Evolutionary conservation across 148 eudicot species (phyloP).

Genomic region (Diospyros kaki): DNA sequence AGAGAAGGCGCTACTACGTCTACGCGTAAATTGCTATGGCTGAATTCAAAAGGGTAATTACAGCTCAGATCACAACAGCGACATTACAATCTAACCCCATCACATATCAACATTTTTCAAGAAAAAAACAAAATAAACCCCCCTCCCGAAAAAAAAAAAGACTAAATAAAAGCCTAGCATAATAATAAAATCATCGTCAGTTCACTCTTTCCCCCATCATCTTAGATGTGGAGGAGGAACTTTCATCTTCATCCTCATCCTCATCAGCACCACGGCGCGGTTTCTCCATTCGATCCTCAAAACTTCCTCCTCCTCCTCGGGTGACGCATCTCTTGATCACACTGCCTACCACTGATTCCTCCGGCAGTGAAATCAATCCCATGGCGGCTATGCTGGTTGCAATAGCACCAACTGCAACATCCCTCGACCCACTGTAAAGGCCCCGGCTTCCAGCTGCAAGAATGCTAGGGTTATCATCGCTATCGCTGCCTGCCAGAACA

Average conservation of each 20-base stretch:
- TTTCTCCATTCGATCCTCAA: constrained; percentile 29
- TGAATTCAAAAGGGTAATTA: not conserved
- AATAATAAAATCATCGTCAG: constrained; percentile 1
- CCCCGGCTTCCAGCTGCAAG: constrained; percentile 66
- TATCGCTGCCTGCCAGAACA: constrained; percentile 26
- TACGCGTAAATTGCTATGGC: not conserved
- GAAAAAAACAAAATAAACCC: not conserved
- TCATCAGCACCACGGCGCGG: constrained; percentile 10
- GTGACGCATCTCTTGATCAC: constrained; percentile 5
- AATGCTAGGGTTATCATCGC: constrained; percentile 36
- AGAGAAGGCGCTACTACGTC: too few relatives aligned
- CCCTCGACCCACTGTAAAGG: constrained; percentile 57
- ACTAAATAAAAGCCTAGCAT: not conserved
- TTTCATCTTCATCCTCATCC: not conserved
- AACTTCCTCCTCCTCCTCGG: constrained; percentile 10
- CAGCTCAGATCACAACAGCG: constrained; percentile 2
- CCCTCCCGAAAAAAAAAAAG: not conserved
- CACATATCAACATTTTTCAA: constrained; percentile 10
- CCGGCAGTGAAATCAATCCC: constrained; percentile 44
- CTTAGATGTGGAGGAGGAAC: not conserved
- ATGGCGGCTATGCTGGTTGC: constrained; percentile 43
- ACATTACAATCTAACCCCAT: not conserved
- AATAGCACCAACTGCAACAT: constrained; percentile 36
- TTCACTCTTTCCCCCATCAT: constrained; percentile 16
- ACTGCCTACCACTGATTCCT: constrained; percentile 22